Evolutionary conservation across 129 eudicot species (phyloP).

Genomic region (Silybum marianum): DNA sequence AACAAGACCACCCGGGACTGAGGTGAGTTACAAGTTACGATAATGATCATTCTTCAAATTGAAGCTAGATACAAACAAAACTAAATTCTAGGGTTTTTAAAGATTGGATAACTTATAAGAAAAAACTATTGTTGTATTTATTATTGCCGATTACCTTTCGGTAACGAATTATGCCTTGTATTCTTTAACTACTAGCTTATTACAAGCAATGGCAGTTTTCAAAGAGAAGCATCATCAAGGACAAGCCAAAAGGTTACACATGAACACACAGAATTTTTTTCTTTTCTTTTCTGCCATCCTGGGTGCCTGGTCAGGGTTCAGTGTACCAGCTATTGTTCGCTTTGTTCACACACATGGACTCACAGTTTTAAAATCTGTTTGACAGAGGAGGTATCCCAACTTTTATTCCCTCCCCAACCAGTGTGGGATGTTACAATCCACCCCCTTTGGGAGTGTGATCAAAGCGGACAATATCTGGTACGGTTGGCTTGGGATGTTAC

Average conservation of each 20-base stretch:
- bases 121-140: background rate
- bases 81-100: background rate
- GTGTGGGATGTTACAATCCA: no score
- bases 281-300: background rate
- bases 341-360: no score
- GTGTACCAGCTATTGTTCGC: no score
- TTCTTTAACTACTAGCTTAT: background rate
- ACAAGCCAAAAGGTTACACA: background rate
- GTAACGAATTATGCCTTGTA: background rate
- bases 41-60: background rate
- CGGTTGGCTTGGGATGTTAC: no score
- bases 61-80: background rate
- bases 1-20: conserved; percentile 25
- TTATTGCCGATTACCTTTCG: background rate
- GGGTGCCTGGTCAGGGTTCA: background rate
- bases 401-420: no score
- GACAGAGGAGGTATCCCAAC: no score
- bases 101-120: conserved; percentile 7
- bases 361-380: no score
- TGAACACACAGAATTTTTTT: background rate
- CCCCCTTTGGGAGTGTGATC: no score
- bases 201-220: conserved; percentile 12
- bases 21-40: conserved; percentile 23
- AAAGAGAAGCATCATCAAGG: conserved; percentile 13
- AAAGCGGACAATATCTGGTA: no score